Percentiles rank a stretch among this genome's conserved stretches.
These are phyloP conservation scores for Nicotiana undulata DNA, from an alignment of 257 asterid genomes.

Conservation along the genomic window DNA sequence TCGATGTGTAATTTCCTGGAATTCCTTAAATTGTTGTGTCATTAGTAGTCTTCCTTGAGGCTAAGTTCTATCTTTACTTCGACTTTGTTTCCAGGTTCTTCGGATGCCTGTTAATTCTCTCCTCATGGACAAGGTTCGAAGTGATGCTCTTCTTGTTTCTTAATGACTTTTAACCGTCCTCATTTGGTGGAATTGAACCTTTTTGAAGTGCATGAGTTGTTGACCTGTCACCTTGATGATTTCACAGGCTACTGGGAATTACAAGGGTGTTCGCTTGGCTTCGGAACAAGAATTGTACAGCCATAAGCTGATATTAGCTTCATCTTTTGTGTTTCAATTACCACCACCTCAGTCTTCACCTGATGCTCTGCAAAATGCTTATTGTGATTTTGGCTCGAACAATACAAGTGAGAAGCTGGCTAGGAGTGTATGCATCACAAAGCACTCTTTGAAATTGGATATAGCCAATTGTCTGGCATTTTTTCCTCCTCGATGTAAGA, in stretches of 20 bases:
- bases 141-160: background rate
- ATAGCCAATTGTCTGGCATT: conserved; percentile 57
- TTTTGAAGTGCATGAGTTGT: background rate
- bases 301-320: conserved; percentile 63
- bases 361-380: conserved; percentile 13
- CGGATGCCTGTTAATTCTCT: conserved; percentile 63
- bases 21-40: background rate
- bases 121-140: conserved; percentile 58
- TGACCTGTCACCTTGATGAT: conserved; percentile 14
- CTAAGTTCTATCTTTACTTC: conserved; percentile 1
- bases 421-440: conserved; percentile 74
- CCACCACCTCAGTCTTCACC: conserved; percentile 26
- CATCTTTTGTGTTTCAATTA: conserved; percentile 45
- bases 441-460: conserved; percentile 49
- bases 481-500: conserved; percentile 77
- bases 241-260: conserved; percentile 49
- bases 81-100: conserved; percentile 50
- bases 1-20: background rate
- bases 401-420: conserved; percentile 49
- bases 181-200: background rate
- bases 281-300: conserved; percentile 93
- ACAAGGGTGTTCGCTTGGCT: conserved; percentile 70
- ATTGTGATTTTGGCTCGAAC: conserved; percentile 20
- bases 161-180: conserved; percentile 2
- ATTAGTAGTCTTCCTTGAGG: background rate